These are phyloP conservation scores for Nadsonia fulvescens DNA, from an alignment of 805 yeast genomes.

Conservation along the genomic window DNA sequence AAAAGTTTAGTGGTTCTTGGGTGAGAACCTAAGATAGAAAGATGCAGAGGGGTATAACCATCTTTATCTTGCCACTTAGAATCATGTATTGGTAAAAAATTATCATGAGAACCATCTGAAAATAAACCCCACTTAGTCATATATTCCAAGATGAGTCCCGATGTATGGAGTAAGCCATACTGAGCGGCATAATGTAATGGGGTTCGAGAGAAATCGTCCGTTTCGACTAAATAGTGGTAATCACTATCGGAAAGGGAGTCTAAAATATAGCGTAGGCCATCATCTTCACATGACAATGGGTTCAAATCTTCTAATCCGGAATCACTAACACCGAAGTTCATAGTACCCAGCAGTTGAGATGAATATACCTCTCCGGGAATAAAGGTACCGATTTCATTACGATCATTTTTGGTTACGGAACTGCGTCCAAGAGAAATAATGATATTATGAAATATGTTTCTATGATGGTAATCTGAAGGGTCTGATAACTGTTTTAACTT, in stretches of 20 bases:
- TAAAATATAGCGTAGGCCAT: no score
- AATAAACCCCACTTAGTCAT: constrained; percentile 35
- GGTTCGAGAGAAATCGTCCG: no score
- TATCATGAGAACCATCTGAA: no score
- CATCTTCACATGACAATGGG: no score
- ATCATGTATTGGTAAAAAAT: no score
- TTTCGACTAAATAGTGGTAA: no score
- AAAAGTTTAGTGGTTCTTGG: constrained; percentile 54
- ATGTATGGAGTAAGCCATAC: constrained; percentile 55
- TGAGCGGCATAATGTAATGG: constrained; percentile 85
- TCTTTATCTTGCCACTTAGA: constrained; percentile 55
- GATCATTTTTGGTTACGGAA: constrained; percentile 2
- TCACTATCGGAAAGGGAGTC: constrained; percentile 50
- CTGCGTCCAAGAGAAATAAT: not conserved
- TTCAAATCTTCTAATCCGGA: constrained; percentile 1
- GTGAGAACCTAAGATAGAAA: constrained; percentile 70
- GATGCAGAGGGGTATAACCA: constrained; percentile 59
- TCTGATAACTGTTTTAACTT: no score
- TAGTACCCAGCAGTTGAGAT: constrained; percentile 1
- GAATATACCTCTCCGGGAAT: constrained; percentile 2
- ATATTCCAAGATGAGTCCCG: constrained; percentile 37
- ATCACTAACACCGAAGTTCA: constrained; percentile 1
- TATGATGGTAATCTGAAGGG: no score
- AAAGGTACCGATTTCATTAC: constrained; percentile 1
- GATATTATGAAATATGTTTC: constrained; percentile 1